phyloP scores from a whole-genome alignment of 306 rosid species.

The Acacia crassicarpa region DNA sequence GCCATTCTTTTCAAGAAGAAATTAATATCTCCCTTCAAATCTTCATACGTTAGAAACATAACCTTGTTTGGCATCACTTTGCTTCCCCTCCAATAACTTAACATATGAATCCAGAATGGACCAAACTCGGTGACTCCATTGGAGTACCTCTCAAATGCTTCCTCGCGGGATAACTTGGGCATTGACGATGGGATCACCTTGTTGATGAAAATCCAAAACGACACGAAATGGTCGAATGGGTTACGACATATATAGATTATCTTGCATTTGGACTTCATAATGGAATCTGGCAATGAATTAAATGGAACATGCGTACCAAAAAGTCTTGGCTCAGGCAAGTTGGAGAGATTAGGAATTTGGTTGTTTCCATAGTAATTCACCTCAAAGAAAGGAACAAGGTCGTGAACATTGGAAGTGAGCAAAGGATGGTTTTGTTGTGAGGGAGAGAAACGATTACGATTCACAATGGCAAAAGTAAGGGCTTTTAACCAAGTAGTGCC shows the following conservation, averaged over 20 bases:
- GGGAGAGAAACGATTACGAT: constrained; percentile 4
- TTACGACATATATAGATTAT: constrained; percentile 28
- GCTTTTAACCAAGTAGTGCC: constrained; percentile 60
- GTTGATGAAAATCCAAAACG: constrained; percentile 39
- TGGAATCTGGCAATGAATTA: constrained; percentile 37
- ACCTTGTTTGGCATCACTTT: constrained; percentile 41
- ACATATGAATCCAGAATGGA: constrained; percentile 33
- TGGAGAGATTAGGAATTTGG: constrained; percentile 34
- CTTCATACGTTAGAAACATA: constrained; percentile 57
- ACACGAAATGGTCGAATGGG: constrained; percentile 57
- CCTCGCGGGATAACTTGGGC: constrained; percentile 32
- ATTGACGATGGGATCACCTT: constrained; percentile 19
- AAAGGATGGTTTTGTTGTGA: constrained; percentile 31
- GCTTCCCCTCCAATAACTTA: constrained; percentile 65
- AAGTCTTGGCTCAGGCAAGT: constrained; percentile 33
- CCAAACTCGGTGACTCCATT: constrained; percentile 46
- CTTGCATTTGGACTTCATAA: constrained; percentile 17
- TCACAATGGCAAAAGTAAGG: constrained; percentile 36
- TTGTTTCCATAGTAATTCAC: constrained; percentile 31
- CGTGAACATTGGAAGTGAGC: constrained; percentile 43
- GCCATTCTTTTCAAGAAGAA: background rate
- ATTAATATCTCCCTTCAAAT: constrained; percentile 40
- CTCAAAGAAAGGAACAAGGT: constrained; percentile 48
- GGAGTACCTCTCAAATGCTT: constrained; percentile 47
- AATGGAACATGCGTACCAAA: constrained; percentile 50